Evolutionary conservation across 345 rosid species (phyloP), one percentile per base, ranked within the genome.

Genomic region (Streptanthus diversifolius): DNA sequence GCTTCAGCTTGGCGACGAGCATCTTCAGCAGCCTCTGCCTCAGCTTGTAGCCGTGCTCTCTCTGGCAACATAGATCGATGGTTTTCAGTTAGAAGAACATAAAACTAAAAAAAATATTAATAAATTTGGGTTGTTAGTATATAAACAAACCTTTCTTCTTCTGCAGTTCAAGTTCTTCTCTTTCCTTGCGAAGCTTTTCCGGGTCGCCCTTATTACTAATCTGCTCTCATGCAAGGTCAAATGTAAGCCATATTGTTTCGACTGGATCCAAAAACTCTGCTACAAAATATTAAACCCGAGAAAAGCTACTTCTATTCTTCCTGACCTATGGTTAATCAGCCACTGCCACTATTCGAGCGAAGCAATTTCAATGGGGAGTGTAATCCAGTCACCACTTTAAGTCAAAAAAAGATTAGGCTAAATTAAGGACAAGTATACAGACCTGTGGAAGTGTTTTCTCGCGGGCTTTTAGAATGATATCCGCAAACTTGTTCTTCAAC

Each of bases 381-480:
- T 62, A 52, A 72, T 30, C 21, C n/a, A 59, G 39, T 51, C 44
- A 29, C 32, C 33, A 8, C 41, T 12, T 43, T 49, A 39, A 48
- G 67, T 10, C 10, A 4, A 59, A 67, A 15, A 39, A 49, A 68
- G 41, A 43, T n/a, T 18, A 25, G 45, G 60, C 14, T 43, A 22
- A 19, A 67, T 1, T 40, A 44, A 54, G 52, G 39, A 57, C 32
- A 57, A 57, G 33, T 55, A 24, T 35, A 24, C 82, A 45, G 70
- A 93, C 98, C 96, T 93, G 92, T 36, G 82, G 80, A 53, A 91
- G 90, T 9, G 96, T 81, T 80, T 91, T 95, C 61, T 90, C 97
- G 33, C 89, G 88, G 62, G 99, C 97, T 82, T 88, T 95, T 53
- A 91, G 80, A 71, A 95, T 95, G 63, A 90, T 95, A 80, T 95